Evolutionary conservation across 192 early-diverging fungal genomes (phyloP).

Genomic region (Geosiphon pyriformis): DNA sequence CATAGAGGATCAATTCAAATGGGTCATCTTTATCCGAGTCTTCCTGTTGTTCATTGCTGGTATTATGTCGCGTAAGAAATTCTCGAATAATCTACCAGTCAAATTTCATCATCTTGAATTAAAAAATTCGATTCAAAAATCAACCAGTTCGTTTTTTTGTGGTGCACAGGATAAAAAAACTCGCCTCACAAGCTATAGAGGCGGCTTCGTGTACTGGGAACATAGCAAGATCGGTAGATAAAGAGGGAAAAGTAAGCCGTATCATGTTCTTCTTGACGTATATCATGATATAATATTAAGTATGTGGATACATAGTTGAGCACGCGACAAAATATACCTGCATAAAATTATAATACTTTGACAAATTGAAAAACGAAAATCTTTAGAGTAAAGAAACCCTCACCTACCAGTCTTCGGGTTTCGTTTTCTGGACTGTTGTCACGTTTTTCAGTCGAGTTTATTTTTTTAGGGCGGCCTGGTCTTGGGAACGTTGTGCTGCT

Average conservation of each 20-base stretch:
- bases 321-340: no score
- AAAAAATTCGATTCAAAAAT: no score
- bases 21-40: background rate
- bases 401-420: no score
- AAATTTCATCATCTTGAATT: constrained; percentile 1
- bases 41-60: background rate
- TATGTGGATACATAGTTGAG: no score
- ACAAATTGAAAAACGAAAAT: no score
- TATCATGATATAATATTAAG: no score
- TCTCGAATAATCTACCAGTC: constrained; percentile 1
- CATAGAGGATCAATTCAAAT: background rate
- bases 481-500: no score
- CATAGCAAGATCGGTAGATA: constrained; percentile 2
- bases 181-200: constrained; percentile 1
- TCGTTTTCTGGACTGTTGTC: no score
- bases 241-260: background rate
- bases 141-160: background rate
- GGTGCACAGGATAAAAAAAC: background rate
- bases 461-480: no score
- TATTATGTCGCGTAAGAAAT: constrained; percentile 9
- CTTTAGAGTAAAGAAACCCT: no score
- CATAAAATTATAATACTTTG: no score
- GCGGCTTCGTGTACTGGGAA: constrained; percentile 7
- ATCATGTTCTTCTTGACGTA: background rate
- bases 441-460: no score